A percentile compares a stretch with the other conserved stretches of the same genome.
These are phyloP conservation scores for Starmerella etchellsii DNA, from an alignment of 805 yeast species.

Conservation along the genomic window DNA sequence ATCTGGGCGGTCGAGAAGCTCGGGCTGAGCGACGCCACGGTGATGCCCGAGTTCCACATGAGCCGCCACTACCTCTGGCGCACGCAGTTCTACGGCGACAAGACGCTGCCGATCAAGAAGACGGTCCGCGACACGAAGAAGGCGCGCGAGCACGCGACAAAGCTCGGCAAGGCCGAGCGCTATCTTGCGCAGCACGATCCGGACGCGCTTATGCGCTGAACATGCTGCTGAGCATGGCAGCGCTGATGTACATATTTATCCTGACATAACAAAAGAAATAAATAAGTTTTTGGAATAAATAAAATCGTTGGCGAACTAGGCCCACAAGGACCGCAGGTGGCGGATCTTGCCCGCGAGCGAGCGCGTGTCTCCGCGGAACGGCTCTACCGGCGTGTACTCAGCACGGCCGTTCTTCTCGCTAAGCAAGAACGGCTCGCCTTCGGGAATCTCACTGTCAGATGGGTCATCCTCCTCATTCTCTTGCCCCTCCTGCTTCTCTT, in stretches of 20 bases:
- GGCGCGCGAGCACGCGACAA: conserved; percentile 17
- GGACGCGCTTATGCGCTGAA: conserved; percentile 16
- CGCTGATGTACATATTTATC: background rate
- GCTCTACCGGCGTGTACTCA: background rate
- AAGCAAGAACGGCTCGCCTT: background rate
- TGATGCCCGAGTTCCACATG: conserved; percentile 54
- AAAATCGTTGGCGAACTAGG: no score
- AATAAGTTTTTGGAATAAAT: no score
- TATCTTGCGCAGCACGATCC: conserved; percentile 22
- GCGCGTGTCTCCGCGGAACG: background rate
- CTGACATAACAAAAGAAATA: background rate
- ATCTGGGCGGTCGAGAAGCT: conserved; percentile 75
- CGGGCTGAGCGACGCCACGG: conserved; percentile 72
- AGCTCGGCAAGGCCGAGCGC: conserved; percentile 21
- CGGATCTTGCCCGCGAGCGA: conserved; percentile 10
- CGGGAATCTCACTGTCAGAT: no score
- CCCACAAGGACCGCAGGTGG: no score
- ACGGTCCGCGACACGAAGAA: conserved; percentile 21
- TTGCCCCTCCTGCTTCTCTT: no score
- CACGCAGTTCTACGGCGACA: conserved; percentile 29
- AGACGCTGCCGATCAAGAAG: conserved; percentile 26
- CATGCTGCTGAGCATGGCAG: no score
- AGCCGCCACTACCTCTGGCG: conserved; percentile 27
- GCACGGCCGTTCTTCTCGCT: background rate
- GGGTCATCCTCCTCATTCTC: no score